phyloP scores from a whole-genome alignment of 331 rosid genomes.

The Telfairia occidentalis region DNA sequence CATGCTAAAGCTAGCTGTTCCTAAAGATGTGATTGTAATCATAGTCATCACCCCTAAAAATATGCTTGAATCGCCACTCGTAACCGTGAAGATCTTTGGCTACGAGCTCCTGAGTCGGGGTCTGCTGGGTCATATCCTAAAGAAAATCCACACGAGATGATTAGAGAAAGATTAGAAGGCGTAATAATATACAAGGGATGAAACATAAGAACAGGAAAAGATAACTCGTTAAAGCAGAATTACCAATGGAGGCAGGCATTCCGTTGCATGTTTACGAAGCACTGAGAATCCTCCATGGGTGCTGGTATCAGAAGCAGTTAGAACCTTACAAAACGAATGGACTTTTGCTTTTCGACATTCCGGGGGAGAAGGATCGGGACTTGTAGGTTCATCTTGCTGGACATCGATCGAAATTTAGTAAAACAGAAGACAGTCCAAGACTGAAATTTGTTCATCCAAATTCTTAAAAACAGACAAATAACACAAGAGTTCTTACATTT shows the following conservation, averaged over 20 bases:
- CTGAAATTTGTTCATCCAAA: neutral
- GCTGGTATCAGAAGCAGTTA: slow-evolving; percentile 91
- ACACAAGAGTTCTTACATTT: slow-evolving; percentile 37
- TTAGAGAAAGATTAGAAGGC: slow-evolving; percentile 2
- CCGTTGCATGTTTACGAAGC: slow-evolving; percentile 77
- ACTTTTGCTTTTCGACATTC: slow-evolving; percentile 42
- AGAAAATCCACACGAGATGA: neutral
- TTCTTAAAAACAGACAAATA: neutral
- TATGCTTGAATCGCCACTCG: slow-evolving; percentile 84
- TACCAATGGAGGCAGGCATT: slow-evolving; percentile 83
- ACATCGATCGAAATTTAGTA: neutral
- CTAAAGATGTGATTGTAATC: neutral
- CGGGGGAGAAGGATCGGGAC: slow-evolving; percentile 32
- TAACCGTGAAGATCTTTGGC: slow-evolving; percentile 84
- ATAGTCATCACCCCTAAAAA: slow-evolving; percentile 52
- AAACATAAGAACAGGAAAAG: neutral
- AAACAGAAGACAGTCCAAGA: too few relatives aligned
- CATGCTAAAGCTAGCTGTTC: neutral
- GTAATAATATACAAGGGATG: neutral
- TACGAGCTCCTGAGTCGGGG: slow-evolving; percentile 77
- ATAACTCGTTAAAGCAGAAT: neutral
- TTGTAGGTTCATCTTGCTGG: slow-evolving; percentile 47
- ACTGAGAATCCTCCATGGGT: slow-evolving; percentile 93
- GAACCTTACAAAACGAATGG: slow-evolving; percentile 67
- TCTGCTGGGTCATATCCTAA: slow-evolving; percentile 73